Base-by-base conservation (phyloP, 2,329 filamentous ascomycete genomes). In the Paecilomyces formosus region DNA sequence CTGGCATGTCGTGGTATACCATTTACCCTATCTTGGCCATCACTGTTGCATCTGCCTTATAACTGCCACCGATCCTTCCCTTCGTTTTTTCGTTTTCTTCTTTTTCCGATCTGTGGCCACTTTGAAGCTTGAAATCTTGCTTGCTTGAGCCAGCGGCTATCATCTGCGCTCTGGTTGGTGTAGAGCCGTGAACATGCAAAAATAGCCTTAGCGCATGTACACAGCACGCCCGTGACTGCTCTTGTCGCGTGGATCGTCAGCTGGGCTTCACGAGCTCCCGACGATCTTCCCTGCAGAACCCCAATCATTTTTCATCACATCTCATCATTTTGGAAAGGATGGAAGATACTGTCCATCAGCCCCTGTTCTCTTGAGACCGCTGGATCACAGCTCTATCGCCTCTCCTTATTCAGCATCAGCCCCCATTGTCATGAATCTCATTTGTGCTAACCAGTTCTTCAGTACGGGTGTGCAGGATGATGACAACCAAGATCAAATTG, bases 401-500 rank as follows among this genome's bases (percentile, higher is more conserved):
- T 52, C 18, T 9, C 15, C 39, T 45, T 18, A 45, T 45, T 21
- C 7, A 45, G 9, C 6, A 11, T 45, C 15, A 5, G 2, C 15
- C 15, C 7, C n/a, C n/a, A 45, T 11, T 21, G 39, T 45, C 15
- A 45, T 45, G 39, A 18, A 18, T 33, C 26, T 53, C 30, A 58
- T 52, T 21, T 65, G 65, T 57, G 63, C 72, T 75, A 66, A 75
- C 63, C 53, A 33, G 8, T 50, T 58, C 28, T 53, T 31, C 58
- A 70, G 61, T 58, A 64, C 68, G 66, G 68, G 60, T 65, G 62
- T 60, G 57, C 68, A 75, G 58, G 76, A 76, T 59, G 76, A 78
- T 61, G 75, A 77, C 50, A 67, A 57, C 56, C 73, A 72, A 55
- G 76, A 78, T 61, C 72, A 76, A 53, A 77, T 78, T 58, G 90